Evolutionary conservation across 176 grass and related monocot genomes (phyloP), one percentile per base, ranked within the genome.

Genomic region (Bolboschoenus planiculmis): DNA sequence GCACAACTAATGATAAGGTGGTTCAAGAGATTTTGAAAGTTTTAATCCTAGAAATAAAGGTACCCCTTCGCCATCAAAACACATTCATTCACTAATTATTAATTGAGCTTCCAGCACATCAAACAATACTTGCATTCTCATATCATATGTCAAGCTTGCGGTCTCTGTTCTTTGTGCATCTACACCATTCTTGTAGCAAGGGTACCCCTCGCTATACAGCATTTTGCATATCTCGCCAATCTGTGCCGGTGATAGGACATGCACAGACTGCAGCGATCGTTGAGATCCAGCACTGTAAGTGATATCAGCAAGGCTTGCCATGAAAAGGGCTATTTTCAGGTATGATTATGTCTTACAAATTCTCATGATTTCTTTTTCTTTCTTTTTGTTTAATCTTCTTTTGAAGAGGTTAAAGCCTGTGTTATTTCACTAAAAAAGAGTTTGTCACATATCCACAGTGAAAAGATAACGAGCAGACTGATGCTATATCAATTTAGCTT

Each of bases 251-350:
- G 33, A 87, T 94, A 85, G 88, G 88, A 91, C 62, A 65, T 91
- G 48, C 35, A 35, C 16, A 56, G 51, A 64, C 85, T 91, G 48
- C 10, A 35, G 9, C 53, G 81, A 39, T 40, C 75, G 43, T 86
- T 64, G 5, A 44, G 87, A 73, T 88, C 80, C 80, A 71, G 82
- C 24, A 81, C 42, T 30, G 23, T 86, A 37, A 71, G 78, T 44
- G 92, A 91, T 81, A 89, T 91, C 24, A 57, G 73, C 2, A 68
- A 56, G 10, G 92, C 92, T 3, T 94, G 92, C 85, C 87, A 78
- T 4, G 68, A 94, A 40, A 61, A 78, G 2, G 92, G 92, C 0
- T 91, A 85, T 83, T 94, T 94, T 64, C 83, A 91, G 92, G 92
- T 94, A 43, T 42, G 36, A 6, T 62, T 78, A 20, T n/a, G 37